A percentile compares a stretch with the other conserved stretches of the same genome.
phyloP scores from a whole-genome alignment of 1,139 yeast species.

The Suhomyces kunorum region DNA sequence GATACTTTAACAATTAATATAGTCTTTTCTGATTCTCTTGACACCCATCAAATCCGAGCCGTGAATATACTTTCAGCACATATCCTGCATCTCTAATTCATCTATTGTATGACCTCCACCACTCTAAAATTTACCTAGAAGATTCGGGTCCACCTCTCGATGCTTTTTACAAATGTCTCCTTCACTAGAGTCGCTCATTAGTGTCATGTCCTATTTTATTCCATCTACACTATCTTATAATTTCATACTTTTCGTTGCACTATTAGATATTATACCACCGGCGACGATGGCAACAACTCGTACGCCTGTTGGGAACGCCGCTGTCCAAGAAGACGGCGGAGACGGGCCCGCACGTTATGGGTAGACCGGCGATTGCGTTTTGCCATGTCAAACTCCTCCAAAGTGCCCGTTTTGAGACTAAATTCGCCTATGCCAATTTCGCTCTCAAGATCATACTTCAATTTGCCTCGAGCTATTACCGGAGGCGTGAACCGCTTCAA shows the following conservation, averaged over 20 bases:
- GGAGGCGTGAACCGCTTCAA: conserved; percentile 65
- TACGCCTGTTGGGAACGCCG: conserved; percentile 6
- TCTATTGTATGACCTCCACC: too few relatives aligned
- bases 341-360: conserved; percentile 3
- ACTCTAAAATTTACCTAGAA: too few relatives aligned
- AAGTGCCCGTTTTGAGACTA: conserved; percentile 32
- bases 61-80: too few relatives aligned
- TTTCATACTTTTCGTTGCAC: background rate
- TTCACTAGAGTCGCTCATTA: too few relatives aligned
- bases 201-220: too few relatives aligned
- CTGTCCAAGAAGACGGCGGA: conserved; percentile 3
- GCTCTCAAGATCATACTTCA: conserved; percentile 27
- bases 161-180: too few relatives aligned
- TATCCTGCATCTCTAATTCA: too few relatives aligned
- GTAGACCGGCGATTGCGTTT: conserved; percentile 22
- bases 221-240: background rate
- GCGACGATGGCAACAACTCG: conserved; percentile 14
- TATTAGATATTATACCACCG: background rate
- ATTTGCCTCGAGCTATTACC: conserved; percentile 15
- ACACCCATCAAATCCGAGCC: too few relatives aligned
- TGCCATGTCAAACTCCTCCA: conserved; percentile 32
- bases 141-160: too few relatives aligned
- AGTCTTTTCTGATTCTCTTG: too few relatives aligned
- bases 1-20: too few relatives aligned
- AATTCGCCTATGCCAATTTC: conserved; percentile 24